Conservation (phyloP, 2,329 filamentous ascomycete genomes). For the Cryphonectria radicalis region DNA sequence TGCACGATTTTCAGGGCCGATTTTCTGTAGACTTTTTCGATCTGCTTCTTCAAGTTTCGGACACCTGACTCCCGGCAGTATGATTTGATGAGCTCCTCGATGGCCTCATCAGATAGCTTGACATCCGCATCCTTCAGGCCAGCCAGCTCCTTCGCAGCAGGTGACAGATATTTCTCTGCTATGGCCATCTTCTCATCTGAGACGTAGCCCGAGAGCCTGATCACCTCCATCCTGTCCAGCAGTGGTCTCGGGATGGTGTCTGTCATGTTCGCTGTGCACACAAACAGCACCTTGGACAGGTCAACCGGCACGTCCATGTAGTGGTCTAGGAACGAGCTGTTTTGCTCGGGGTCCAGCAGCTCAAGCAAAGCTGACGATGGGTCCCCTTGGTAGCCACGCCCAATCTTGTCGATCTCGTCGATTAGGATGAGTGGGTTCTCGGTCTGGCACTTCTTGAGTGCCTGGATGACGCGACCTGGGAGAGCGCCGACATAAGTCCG, state of each 20-base stretch:
- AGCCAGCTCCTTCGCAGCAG: conserved; percentile 90
- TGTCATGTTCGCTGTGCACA: conserved; percentile 98
- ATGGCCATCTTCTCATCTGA: conserved; percentile 99
- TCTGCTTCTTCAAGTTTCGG: conserved; percentile 98
- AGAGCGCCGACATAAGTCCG: conserved; percentile 95
- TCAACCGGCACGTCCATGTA: conserved; percentile 99
- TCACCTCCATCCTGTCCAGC: conserved; percentile 96
- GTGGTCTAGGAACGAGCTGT: conserved; percentile 95
- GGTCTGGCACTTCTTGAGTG: conserved; percentile 97
- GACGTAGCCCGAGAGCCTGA: conserved; percentile 93
- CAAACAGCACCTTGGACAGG: conserved; percentile 95
- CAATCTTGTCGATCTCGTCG: conserved; percentile 98
- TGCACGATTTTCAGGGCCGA: conserved; percentile 96
- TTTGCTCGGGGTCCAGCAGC: conserved; percentile 94
- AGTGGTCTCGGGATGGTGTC: conserved; percentile 95
- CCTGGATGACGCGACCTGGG: conserved; percentile 95
- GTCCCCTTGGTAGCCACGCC: conserved; percentile 93
- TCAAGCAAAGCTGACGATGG: conserved; percentile 93
- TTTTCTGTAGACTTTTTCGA: conserved; percentile 98
- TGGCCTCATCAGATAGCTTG: conserved; percentile 81
- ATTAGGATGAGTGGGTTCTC: conserved; percentile 97
- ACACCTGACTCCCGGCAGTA: conserved; percentile 98
- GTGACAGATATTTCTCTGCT: conserved; percentile 88
- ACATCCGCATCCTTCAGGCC: conserved; percentile 91
- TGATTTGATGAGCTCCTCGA: conserved; percentile 96